phyloP scores from a whole-genome alignment of 805 yeast species.

The Barnettozyma populi region DNA sequence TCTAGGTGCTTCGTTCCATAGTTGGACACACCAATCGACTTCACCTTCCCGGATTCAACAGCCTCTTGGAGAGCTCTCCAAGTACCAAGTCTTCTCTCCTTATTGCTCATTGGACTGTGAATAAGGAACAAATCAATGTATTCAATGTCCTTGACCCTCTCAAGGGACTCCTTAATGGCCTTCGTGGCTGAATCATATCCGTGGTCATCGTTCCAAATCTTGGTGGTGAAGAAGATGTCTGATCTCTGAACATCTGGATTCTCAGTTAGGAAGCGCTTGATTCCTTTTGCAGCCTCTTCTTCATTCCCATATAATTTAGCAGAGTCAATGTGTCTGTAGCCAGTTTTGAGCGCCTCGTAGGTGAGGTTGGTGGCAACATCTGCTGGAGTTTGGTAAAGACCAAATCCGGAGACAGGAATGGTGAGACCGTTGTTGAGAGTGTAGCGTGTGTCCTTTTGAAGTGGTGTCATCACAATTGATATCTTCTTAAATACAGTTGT shows the following conservation, averaged over 20 bases:
- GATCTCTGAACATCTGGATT: conserved; percentile 17
- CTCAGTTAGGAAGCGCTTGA: conserved; percentile 19
- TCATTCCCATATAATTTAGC: conserved; percentile 20
- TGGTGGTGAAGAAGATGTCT: conserved; percentile 23
- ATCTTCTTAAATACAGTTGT: background rate
- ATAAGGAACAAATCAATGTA: conserved; percentile 70
- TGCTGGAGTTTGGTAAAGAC: conserved; percentile 21
- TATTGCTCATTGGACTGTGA: conserved; percentile 55
- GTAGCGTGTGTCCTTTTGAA: conserved; percentile 14
- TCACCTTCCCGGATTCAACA: conserved; percentile 51
- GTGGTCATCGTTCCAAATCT: conserved; percentile 12
- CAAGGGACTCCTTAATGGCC: conserved; percentile 49
- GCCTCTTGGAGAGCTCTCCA: conserved; percentile 76
- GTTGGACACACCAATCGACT: conserved; percentile 75
- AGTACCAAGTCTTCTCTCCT: conserved; percentile 46
- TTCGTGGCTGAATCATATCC: conserved; percentile 10
- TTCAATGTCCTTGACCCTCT: conserved; percentile 43
- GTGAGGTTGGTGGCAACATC: conserved; percentile 16
- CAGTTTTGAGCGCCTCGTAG: conserved; percentile 20
- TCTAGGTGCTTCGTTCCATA: conserved; percentile 61
- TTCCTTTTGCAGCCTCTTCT: conserved; percentile 18
- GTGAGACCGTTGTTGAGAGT: conserved; percentile 18
- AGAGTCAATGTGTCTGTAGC: conserved; percentile 24
- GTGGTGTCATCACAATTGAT: background rate
- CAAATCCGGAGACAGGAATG: conserved; percentile 24